Conservation (phyloP, 352 stramenopile genomes). For the Phytopythium mirpurense region DNA sequence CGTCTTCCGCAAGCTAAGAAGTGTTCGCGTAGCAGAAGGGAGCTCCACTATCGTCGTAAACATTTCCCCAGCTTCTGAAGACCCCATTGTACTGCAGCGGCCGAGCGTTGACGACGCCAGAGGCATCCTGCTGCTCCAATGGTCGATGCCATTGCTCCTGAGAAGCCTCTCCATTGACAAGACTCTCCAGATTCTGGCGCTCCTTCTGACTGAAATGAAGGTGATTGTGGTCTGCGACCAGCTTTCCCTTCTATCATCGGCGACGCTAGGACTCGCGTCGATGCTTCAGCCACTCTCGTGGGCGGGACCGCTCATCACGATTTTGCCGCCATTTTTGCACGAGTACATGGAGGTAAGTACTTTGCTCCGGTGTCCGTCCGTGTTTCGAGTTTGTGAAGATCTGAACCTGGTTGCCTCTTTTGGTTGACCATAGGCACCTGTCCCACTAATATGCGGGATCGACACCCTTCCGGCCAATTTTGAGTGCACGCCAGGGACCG, state of each 20-base stretch:
- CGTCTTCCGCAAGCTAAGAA: slow-evolving; percentile 20
- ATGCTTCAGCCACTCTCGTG: slow-evolving; percentile 41
- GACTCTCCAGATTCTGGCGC: slow-evolving; percentile 32
- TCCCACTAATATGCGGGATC: slow-evolving; percentile 46
- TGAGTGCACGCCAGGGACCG: slow-evolving; percentile 30
- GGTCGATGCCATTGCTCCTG: slow-evolving; percentile 34
- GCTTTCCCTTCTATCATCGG: slow-evolving; percentile 33
- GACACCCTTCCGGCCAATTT: slow-evolving; percentile 33
- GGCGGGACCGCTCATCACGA: slow-evolving; percentile 45
- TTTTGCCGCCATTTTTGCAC: slow-evolving; percentile 38
- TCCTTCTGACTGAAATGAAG: slow-evolving; percentile 49
- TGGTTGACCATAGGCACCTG: slow-evolving; percentile 24
- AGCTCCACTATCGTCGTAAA: slow-evolving; percentile 12
- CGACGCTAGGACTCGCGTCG: slow-evolving; percentile 32
- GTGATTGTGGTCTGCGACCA: slow-evolving; percentile 44
- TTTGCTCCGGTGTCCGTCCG: not conserved
- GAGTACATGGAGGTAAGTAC: slow-evolving; percentile 49
- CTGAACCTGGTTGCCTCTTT: slow-evolving; percentile 4
- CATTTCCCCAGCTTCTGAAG: slow-evolving; percentile 14
- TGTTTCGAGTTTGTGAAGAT: no score
- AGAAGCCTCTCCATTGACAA: slow-evolving; percentile 28
- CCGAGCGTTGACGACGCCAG: slow-evolving; percentile 34
- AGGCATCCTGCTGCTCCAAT: slow-evolving; percentile 34
- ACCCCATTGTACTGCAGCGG: slow-evolving; percentile 20
- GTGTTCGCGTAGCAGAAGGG: slow-evolving; percentile 13